These are phyloP conservation scores for Populus simonii DNA, from an alignment of 345 rosid genomes.

Conservation along the genomic window DNA sequence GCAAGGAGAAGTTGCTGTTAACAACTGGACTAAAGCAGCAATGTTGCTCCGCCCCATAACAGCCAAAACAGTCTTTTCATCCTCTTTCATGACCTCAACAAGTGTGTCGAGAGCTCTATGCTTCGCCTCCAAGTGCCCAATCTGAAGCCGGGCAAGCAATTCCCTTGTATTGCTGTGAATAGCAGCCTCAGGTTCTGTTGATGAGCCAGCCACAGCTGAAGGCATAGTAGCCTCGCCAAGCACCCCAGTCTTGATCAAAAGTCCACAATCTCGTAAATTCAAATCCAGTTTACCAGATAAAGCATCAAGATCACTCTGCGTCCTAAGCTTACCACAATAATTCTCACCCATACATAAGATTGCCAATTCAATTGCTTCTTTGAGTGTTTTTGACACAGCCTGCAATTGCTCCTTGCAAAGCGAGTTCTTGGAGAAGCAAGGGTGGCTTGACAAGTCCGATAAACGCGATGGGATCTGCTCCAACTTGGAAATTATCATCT, in stretches of 20 bases:
- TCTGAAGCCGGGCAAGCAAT: slow-evolving; percentile 87
- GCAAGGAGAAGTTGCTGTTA: slow-evolving; percentile 70
- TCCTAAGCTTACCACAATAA: slow-evolving; percentile 81
- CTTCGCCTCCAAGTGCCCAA: slow-evolving; percentile 90
- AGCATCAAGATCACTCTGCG: slow-evolving; percentile 95
- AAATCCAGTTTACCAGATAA: slow-evolving; percentile 74
- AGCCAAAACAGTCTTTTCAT: slow-evolving; percentile 59
- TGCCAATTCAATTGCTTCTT: slow-evolving; percentile 52
- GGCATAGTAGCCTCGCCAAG: slow-evolving; percentile 71
- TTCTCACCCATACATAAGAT: slow-evolving; percentile 56
- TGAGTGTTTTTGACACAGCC: slow-evolving; percentile 58
- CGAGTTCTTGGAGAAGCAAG: slow-evolving; percentile 79
- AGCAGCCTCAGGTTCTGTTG: slow-evolving; percentile 42
- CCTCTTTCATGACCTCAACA: slow-evolving; percentile 78
- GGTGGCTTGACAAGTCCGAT: slow-evolving; percentile 88
- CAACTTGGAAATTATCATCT: slow-evolving; percentile 69
- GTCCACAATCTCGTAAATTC: slow-evolving; percentile 75
- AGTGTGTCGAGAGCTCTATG: slow-evolving; percentile 76
- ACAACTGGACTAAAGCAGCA: slow-evolving; percentile 67
- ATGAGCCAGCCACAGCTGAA: slow-evolving; percentile 32
- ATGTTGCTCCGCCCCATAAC: slow-evolving; percentile 64
- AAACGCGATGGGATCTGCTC: slow-evolving; percentile 77
- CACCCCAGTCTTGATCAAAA: slow-evolving; percentile 86
- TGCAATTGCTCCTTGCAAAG: slow-evolving; percentile 87
- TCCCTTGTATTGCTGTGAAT: slow-evolving; percentile 52